Evolutionary conservation across 108 stramenopile genomes (phyloP), one percentile per base, ranked within the genome.

Genomic region (Craspedostauros australis): DNA sequence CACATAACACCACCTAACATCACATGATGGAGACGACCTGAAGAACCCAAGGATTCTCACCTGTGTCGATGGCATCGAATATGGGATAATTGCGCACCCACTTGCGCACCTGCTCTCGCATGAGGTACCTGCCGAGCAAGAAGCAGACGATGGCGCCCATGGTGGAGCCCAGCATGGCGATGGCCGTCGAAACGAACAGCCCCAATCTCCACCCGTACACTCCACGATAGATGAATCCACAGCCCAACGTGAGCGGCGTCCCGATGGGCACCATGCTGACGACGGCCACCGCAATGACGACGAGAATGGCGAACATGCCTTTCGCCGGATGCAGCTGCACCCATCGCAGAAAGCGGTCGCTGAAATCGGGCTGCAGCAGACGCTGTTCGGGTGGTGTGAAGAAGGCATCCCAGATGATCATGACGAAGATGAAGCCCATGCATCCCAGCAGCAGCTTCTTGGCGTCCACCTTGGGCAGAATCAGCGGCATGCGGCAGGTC

Each of bases 11-110:
- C n/a, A 14, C 8, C 8, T n/a, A 9, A 44, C 15, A 44, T 14
- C 15, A 15, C 7, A 15, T 19, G 15, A 20, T 37, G 23, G 18
- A 12, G 6, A 9, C 39, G 51, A 5, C 6, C 8, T n/a, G n/a
- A 42, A 15, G 18, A 19, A 5, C 11, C 5, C 45, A 25, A 9
- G 24, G 20, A 20, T 22, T 61, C 77, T 47, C 55, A 84, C 77
- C 82, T 36, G 70, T 47, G 75, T 91, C 84, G 53, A 91, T 82
- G 1, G 88, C 80, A 49, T 81, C 88, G 75, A 91, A 91, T n/a
- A 91, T 39, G 11, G 88, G 88, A 82, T 85, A 86, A 37, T 84
- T 84, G 30, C 73, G 60, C 30, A 73, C 72, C 84, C 84, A 91
- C 12, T 58, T 64, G 29, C 83, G 71, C 2, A 91, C 84, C n/a